Evolutionary conservation across 2,329 filamentous ascomycete genomes (phyloP), one percentile per base, ranked within the genome.

Genomic region (Alternaria panax): DNA sequence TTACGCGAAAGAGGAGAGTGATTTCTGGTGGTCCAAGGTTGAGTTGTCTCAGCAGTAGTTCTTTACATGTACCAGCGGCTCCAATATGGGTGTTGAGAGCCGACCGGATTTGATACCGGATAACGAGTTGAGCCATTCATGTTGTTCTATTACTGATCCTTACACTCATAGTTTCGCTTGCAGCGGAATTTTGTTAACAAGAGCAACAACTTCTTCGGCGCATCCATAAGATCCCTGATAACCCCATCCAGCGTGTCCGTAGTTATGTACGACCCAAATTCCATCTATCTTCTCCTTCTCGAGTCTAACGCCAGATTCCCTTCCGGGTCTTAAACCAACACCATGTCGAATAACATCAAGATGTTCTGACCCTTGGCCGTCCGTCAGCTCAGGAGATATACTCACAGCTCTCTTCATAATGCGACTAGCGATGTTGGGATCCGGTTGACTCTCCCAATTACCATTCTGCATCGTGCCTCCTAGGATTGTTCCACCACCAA

Each of bases 351-450:
- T 83, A 22, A 96, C 83, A 73, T 89, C 88, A 75, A 9, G 85
- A 14, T 57, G 12, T 89, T 72, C 92, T 87, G 20, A 93, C 86
- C 0, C 91, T 90, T 75, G 88, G 84, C 1, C 90, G 88, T 50
- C 77, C 80, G 87, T 85, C 64, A 93, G 80, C 57, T 83, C 80
- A 0, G 91, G 91, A 69, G 86, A 85, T 34, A 87, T 75, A 22
- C 85, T 84, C 4, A 91, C 82, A 24, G 85, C 83, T n/a, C 92
- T 85, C 78, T 88, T 88, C 92, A 96, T 94, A 74, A 96, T 96
- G n/a, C 92, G 85, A 48, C 84, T 78, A 0, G 92, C 91, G 11
- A 92, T 82, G 72, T 91, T 91, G 0, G 88, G 88, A 70, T 96
- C 92, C 1, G 89, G 87, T 64, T 89, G 84, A 42, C 87, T 85